Percentiles rank a stretch among this genome's conserved stretches.
phyloP scores from a whole-genome alignment of 768 basidiomycete species.

The Pleurotus citrinopileatus region DNA sequence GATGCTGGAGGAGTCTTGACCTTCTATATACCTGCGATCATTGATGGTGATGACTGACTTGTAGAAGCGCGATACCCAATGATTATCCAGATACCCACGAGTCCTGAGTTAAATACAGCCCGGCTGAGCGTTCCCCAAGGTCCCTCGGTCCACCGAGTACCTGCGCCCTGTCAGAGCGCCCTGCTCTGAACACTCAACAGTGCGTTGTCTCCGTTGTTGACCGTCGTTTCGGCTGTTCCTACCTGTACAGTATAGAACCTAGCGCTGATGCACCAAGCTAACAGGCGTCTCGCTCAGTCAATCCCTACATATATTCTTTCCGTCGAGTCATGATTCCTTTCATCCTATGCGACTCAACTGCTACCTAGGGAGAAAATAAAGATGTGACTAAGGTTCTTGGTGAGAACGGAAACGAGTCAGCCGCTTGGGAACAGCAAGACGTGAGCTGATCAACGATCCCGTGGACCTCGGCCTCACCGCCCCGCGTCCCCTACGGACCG shows the following conservation, averaged over 20 bases:
- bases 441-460: not conserved
- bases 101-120: not conserved
- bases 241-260: no score
- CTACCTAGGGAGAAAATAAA: no score
- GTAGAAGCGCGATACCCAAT: not conserved
- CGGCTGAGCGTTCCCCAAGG: not conserved
- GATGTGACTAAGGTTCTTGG: not conserved
- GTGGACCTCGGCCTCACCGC: not conserved
- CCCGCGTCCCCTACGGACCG: not conserved
- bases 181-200: no score
- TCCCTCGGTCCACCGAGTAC: not conserved
- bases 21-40: slow-evolving; percentile 81
- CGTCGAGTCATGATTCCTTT: no score
- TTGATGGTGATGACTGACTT: slow-evolving; percentile 44
- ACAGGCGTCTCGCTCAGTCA: no score
- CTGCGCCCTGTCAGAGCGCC: no score
- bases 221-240: no score
- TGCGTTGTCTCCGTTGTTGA: no score
- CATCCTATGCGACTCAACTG: no score
- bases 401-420: not conserved
- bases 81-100: not conserved
- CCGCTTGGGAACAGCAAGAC: not conserved
- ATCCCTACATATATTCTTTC: no score
- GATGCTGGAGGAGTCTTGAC: slow-evolving; percentile 84
- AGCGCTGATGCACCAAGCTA: no score